Percentiles rank a stretch among this genome's conserved stretches.
Conservation (phyloP, 768 basidiomycete genomes). For the Cantharellus anzutake region DNA sequence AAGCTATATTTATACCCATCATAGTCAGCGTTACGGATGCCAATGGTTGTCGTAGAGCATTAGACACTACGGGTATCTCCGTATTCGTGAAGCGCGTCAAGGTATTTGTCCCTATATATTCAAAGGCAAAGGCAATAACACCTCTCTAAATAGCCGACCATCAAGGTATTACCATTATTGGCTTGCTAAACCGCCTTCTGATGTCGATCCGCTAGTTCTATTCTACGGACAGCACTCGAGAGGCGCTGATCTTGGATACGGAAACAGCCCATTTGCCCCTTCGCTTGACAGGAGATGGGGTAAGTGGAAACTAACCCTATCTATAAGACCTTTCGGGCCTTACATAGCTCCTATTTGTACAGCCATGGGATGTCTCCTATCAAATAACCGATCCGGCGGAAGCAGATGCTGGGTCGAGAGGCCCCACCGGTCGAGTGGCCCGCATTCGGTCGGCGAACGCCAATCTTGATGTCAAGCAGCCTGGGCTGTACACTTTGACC, state of each 20-base stretch:
- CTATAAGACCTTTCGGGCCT: no score
- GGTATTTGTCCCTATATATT: slow-evolving; percentile 23
- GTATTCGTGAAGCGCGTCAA: slow-evolving; percentile 72
- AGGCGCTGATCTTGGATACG: slow-evolving; percentile 50
- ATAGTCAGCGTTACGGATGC: slow-evolving; percentile 71
- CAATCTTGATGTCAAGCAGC: slow-evolving; percentile 48
- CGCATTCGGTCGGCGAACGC: slow-evolving; percentile 46
- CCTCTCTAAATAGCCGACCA: not conserved
- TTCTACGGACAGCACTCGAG: slow-evolving; percentile 33
- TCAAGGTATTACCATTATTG: not conserved
- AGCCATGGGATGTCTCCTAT: slow-evolving; percentile 86
- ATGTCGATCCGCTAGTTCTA: not conserved
- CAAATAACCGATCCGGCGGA: no score
- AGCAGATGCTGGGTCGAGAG: no score
- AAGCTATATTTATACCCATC: not conserved
- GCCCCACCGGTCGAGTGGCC: slow-evolving; percentile 3
- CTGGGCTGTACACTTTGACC: slow-evolving; percentile 55
- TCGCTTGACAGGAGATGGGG: slow-evolving; percentile 78
- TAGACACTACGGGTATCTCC: slow-evolving; percentile 57
- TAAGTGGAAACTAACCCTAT: slow-evolving; percentile 20
- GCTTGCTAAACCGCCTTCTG: not conserved
- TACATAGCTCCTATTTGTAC: no score
- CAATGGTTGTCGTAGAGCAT: slow-evolving; percentile 62
- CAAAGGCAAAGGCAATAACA: not conserved
- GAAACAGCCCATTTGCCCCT: slow-evolving; percentile 57